phyloP scores from a whole-genome alignment of 2,329 filamentous ascomycete species.

The Colletotrichum sp. region DNA sequence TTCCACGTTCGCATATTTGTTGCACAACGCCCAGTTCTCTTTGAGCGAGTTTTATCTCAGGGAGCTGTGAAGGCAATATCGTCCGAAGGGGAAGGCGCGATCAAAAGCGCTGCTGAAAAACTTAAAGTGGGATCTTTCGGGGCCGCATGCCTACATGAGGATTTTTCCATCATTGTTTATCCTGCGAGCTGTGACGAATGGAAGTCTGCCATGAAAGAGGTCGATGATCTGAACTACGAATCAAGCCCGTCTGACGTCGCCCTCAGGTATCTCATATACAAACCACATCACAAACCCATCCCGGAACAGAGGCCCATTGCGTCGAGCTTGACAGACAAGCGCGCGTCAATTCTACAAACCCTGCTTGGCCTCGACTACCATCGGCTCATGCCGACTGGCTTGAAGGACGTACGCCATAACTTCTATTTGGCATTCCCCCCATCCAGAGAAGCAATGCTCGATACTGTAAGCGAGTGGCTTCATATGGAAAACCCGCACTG shows the following conservation, averaged over 20 bases:
- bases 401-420: constrained; percentile 27
- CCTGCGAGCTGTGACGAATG: constrained; percentile 41
- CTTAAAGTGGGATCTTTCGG: constrained; percentile 41
- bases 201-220: constrained; percentile 25
- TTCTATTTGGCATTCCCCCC: constrained; percentile 58
- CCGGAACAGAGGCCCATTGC: not conserved
- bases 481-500: constrained; percentile 41
- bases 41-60: constrained; percentile 1
- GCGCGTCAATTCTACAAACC: constrained; percentile 26
- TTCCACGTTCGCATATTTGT: constrained; percentile 38
- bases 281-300: constrained; percentile 23
- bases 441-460: constrained; percentile 34
- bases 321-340: not conserved
- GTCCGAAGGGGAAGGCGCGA: not conserved
- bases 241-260: constrained; percentile 6
- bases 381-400: constrained; percentile 26
- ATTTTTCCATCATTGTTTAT: constrained; percentile 45
- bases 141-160: constrained; percentile 33
- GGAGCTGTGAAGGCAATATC: constrained; percentile 16
- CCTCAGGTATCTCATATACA: constrained; percentile 45
- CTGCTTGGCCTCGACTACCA: constrained; percentile 37
- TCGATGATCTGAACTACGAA: not conserved
- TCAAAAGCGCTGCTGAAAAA: constrained; percentile 36
- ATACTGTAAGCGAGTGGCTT: constrained; percentile 52
- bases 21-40: not conserved